These are phyloP conservation scores for Vitis hybrid DNA, from an alignment of 177 flowering plant species.

Conservation along the genomic window DNA sequence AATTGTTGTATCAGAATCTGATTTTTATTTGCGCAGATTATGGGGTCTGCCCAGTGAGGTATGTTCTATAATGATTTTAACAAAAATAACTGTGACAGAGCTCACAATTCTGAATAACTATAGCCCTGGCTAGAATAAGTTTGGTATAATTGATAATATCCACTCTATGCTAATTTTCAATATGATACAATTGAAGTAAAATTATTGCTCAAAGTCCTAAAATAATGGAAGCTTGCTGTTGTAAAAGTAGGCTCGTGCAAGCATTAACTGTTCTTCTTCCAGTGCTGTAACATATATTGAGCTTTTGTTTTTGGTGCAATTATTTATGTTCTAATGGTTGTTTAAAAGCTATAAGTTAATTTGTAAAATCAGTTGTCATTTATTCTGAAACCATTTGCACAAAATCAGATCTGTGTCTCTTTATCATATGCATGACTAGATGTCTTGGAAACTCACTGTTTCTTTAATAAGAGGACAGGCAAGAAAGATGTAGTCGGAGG, in stretches of 20 bases:
- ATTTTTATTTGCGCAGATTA: conserved; percentile 83
- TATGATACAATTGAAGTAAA: no score
- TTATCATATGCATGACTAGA: background rate
- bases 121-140: background rate
- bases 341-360: background rate
- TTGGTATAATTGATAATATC: no score
- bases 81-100: background rate
- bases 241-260: background rate
- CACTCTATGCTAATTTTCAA: no score
- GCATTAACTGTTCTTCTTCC: background rate
- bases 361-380: background rate
- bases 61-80: conserved; percentile 7
- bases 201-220: no score
- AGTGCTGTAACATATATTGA: background rate
- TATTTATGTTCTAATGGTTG: background rate
- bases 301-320: background rate
- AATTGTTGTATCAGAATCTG: conserved; percentile 81
- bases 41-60: conserved; percentile 99
- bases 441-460: background rate
- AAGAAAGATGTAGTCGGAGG: background rate
- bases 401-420: background rate
- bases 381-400: background rate
- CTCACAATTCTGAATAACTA: background rate
- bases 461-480: background rate
- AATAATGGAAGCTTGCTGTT: background rate